Percentiles rank a stretch among this genome's conserved stretches.
These are phyloP conservation scores for Plasmodium billcollinsi DNA, from an alignment of 169 alveolate species.

Conservation along the genomic window DNA sequence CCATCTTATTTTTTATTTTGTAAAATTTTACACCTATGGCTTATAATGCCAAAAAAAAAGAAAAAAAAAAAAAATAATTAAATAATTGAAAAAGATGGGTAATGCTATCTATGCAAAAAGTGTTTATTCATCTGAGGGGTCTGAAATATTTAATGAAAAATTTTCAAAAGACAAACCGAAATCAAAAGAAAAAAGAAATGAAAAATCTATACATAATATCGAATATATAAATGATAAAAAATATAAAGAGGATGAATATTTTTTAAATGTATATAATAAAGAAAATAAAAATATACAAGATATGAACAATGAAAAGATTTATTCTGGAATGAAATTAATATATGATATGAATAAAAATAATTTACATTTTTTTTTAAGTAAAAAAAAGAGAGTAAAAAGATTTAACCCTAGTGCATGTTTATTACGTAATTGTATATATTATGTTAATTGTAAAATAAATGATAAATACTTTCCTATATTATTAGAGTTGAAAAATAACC, in stretches of 20 bases:
- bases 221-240: not conserved
- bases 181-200: not conserved
- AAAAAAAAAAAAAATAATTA: no score
- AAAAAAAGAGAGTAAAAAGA: constrained; percentile 62
- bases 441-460: constrained; percentile 47
- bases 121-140: constrained; percentile 3
- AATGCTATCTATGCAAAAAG: constrained; percentile 21
- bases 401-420: constrained; percentile 48
- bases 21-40: no score
- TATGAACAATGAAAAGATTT: not conserved
- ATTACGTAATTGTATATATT: constrained; percentile 47
- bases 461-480: constrained; percentile 27
- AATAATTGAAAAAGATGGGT: constrained; percentile 13
- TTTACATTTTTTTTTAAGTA: constrained; percentile 12
- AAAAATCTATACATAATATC: not conserved
- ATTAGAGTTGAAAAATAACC: constrained; percentile 55
- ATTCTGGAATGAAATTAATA: not conserved
- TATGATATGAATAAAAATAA: constrained; percentile 2
- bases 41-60: no score
- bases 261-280: not conserved
- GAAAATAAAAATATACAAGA: not conserved
- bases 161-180: not conserved
- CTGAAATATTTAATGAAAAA: not conserved
- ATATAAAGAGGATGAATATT: not conserved
- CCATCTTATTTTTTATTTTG: no score